Conservation (phyloP, 2,329 filamentous ascomycete genomes). For the Cordyceps cicadae region DNA sequence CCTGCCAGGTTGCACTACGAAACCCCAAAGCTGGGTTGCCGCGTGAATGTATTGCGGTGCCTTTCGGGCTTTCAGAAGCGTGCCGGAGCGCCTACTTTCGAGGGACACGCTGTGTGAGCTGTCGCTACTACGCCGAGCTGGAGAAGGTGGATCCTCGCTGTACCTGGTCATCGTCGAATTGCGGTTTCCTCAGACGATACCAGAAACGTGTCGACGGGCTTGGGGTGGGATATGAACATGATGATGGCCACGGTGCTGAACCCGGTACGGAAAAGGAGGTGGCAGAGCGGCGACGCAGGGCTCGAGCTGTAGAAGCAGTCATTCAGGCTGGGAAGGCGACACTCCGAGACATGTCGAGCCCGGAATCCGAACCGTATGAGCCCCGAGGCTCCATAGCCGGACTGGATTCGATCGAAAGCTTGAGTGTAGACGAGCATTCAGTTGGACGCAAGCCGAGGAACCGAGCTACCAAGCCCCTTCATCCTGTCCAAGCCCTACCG, state of each 20-base stretch:
- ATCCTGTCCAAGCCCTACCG: background rate
- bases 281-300: background rate
- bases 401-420: background rate
- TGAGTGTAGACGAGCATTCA: background rate
- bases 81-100: constrained; percentile 17
- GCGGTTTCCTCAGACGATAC: background rate
- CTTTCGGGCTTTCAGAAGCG: constrained; percentile 13
- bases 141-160: background rate
- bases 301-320: background rate
- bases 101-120: constrained; percentile 22
- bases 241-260: background rate
- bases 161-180: background rate
- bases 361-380: background rate
- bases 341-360: background rate
- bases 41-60: constrained; percentile 21
- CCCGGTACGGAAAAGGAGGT: too few relatives aligned
- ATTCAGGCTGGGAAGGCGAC: background rate
- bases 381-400: too few relatives aligned
- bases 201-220: background rate
- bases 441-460: too few relatives aligned
- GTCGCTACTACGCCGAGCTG: constrained; percentile 21
- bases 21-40: constrained; percentile 12
- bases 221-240: background rate
- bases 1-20: background rate
- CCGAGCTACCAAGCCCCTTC: background rate